These are phyloP conservation scores for Carex scoparia DNA, from an alignment of 176 grass and related monocot species.

Conservation along the genomic window DNA sequence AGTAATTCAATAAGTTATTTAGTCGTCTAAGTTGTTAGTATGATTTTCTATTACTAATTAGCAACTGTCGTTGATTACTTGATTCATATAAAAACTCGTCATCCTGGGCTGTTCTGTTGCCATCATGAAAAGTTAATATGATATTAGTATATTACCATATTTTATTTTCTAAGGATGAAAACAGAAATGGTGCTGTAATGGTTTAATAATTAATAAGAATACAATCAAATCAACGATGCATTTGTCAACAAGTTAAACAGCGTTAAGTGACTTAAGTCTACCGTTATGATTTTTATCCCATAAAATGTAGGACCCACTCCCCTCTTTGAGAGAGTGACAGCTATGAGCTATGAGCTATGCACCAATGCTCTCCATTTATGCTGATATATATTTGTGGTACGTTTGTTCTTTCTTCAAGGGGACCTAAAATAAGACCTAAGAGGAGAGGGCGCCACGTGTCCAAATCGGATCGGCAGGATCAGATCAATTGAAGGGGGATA, in stretches of 20 bases:
- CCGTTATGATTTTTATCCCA: constrained; percentile 24
- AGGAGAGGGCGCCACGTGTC: constrained; percentile 35
- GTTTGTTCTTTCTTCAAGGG: neutral
- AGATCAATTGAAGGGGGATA: neutral
- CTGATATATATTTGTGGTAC: neutral
- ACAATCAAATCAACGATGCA: neutral
- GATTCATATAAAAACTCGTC: too few relatives aligned
- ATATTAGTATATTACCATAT: neutral
- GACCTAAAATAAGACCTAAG: too few relatives aligned
- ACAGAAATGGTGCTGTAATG: neutral
- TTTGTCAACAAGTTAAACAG: neutral
- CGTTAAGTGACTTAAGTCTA: constrained; percentile 15
- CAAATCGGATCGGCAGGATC: constrained; percentile 14
- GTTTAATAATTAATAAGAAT: neutral
- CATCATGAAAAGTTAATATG: neutral
- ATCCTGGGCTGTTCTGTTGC: too few relatives aligned
- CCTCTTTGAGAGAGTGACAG: neutral
- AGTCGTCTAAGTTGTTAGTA: neutral
- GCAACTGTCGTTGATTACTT: too few relatives aligned
- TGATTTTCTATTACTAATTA: neutral
- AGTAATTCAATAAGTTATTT: neutral
- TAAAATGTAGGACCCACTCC: neutral
- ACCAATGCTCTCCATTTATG: neutral
- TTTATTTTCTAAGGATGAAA: neutral
- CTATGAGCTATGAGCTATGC: neutral